Conservation (phyloP, 1,284 basidiomycete species). For the Volvariella volvacea region DNA sequence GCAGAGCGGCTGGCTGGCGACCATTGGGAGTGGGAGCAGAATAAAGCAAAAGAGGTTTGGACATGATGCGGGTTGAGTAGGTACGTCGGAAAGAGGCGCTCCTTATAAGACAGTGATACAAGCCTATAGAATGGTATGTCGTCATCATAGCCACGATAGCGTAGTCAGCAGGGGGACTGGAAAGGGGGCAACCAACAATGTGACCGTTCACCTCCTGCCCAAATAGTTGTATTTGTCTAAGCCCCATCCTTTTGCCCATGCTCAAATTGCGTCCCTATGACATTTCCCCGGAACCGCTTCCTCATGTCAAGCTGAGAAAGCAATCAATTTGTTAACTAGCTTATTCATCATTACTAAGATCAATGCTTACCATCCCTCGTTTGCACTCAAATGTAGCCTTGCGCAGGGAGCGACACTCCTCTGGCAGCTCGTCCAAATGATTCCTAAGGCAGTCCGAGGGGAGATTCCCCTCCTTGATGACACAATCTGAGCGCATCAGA, state of each 20-base stretch:
- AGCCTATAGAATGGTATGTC: too few relatives aligned
- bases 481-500: slow-evolving; percentile 76
- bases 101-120: background rate
- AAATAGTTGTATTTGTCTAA: background rate
- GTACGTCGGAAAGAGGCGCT: background rate
- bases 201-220: background rate
- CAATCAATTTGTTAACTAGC: too few relatives aligned
- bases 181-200: background rate
- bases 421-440: slow-evolving; percentile 67
- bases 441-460: slow-evolving; percentile 77
- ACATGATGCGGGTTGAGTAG: slow-evolving; percentile 9
- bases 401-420: slow-evolving; percentile 67
- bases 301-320: slow-evolving; percentile 73
- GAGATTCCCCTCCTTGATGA: slow-evolving; percentile 61
- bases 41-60: slow-evolving; percentile 56
- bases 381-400: slow-evolving; percentile 84
- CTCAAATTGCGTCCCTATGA: slow-evolving; percentile 45
- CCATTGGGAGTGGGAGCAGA: slow-evolving; percentile 65
- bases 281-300: slow-evolving; percentile 75
- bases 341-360: too few relatives aligned
- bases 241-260: slow-evolving; percentile 11
- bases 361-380: slow-evolving; percentile 75
- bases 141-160: background rate
- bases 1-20: slow-evolving; percentile 50
- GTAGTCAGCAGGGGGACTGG: background rate